Conservation (phyloP, 2,329 filamentous ascomycete species). For the Colletotrichum tofieldiae region DNA sequence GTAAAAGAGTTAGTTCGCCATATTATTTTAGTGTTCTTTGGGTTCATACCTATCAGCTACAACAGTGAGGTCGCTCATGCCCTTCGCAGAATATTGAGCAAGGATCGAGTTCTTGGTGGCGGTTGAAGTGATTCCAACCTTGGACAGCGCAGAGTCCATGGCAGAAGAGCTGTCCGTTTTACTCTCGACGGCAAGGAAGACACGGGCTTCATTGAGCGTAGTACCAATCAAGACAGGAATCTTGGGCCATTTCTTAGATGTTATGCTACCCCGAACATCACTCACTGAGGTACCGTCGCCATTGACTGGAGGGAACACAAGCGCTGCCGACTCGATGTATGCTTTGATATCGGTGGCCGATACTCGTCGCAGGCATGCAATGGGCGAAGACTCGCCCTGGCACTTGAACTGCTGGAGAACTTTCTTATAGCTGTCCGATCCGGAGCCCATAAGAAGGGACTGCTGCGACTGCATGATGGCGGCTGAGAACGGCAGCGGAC, state of each 20-base stretch:
- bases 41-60: constrained; percentile 8
- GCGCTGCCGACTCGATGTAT: constrained; percentile 22
- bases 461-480: constrained; percentile 41
- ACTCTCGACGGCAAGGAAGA: constrained; percentile 16
- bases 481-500: constrained; percentile 46
- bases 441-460: constrained; percentile 31
- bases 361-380: constrained; percentile 25
- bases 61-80: background rate
- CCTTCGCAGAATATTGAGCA: constrained; percentile 7
- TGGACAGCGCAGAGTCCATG: constrained; percentile 2
- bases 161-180: background rate
- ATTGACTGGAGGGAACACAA: constrained; percentile 37
- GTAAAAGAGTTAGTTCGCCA: background rate
- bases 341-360: constrained; percentile 30
- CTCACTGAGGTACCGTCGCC: constrained; percentile 28
- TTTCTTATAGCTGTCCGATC: constrained; percentile 29
- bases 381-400: background rate
- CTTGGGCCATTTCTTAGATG: constrained; percentile 30
- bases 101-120: constrained; percentile 19
- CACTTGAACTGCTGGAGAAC: constrained; percentile 33
- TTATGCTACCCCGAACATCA: constrained; percentile 31
- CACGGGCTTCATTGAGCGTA: constrained; percentile 30
- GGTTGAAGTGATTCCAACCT: constrained; percentile 2
- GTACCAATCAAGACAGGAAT: constrained; percentile 38
- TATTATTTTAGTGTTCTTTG: too few species aligned